phyloP scores from a whole-genome alignment of 768 basidiomycete genomes.

The Lepiota venenata region DNA sequence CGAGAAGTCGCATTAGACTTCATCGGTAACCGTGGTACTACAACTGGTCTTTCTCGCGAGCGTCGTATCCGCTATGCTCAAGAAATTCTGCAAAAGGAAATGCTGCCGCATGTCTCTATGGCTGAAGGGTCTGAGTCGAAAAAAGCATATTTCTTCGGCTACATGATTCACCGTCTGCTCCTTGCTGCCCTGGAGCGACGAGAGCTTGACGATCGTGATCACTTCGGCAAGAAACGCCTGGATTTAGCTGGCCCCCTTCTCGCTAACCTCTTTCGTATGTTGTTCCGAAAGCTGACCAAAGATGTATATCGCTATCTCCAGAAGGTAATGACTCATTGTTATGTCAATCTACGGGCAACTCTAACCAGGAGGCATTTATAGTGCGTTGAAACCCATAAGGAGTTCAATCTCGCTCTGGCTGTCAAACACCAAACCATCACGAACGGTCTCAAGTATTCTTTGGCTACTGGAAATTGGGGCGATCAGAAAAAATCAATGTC shows the following conservation, averaged over 20 bases:
- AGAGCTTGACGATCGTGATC: constrained; percentile 98
- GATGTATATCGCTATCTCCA: constrained; percentile 97
- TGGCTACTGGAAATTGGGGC: constrained; percentile 99
- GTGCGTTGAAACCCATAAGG: constrained; percentile 96
- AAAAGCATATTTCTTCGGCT: constrained; percentile 99
- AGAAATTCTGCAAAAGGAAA: constrained; percentile 98
- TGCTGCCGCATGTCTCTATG: constrained; percentile 97
- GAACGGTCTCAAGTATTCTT: constrained; percentile 95
- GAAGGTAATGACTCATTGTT: constrained; percentile 56
- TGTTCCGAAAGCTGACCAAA: constrained; percentile 94
- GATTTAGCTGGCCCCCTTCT: constrained; percentile 95
- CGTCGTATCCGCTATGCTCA: constrained; percentile 94
- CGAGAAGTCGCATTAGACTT: constrained; percentile 97
- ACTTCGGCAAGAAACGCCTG: constrained; percentile 97
- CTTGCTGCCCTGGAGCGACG: constrained; percentile 92
- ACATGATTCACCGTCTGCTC: constrained; percentile 96
- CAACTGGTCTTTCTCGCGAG: constrained; percentile 87
- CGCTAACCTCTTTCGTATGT: constrained; percentile 96
- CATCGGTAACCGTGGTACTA: constrained; percentile 97
- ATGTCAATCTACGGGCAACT: neutral
- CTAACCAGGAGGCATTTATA: constrained; percentile 28
- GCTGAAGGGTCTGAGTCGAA: constrained; percentile 94
- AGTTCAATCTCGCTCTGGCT: constrained; percentile 87
- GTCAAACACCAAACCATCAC: constrained; percentile 98
- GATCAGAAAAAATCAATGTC: constrained; percentile 99